These are phyloP conservation scores for Lycium barbarum DNA, from an alignment of 257 asterid species.

Conservation along the genomic window DNA sequence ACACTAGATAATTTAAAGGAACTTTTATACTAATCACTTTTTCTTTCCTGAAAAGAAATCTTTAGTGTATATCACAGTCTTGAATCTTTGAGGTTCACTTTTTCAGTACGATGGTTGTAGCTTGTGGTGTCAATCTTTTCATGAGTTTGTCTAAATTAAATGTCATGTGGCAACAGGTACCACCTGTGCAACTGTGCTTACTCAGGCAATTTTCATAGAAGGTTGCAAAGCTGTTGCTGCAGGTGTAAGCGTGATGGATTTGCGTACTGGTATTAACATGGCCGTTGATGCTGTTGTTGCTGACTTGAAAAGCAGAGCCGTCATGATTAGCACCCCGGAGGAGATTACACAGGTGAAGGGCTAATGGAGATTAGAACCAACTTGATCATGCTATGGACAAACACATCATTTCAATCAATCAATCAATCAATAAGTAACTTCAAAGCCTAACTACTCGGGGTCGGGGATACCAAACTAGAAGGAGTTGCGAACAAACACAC, in stretches of 20 bases:
- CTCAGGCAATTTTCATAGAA: slow-evolving; percentile 87
- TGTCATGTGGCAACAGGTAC: slow-evolving; percentile 66
- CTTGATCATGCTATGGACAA: slow-evolving; percentile 17
- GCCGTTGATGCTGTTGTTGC: slow-evolving; percentile 82
- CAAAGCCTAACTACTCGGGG: not conserved
- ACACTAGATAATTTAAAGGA: not conserved
- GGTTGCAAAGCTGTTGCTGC: slow-evolving; percentile 90
- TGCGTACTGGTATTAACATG: slow-evolving; percentile 84
- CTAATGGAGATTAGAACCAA: slow-evolving; percentile 20
- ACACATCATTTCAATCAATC: not conserved
- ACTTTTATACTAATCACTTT: not conserved
- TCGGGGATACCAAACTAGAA: not conserved
- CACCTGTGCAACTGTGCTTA: slow-evolving; percentile 91
- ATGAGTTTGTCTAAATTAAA: slow-evolving; percentile 29
- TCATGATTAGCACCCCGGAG: slow-evolving; percentile 90
- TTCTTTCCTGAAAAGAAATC: not conserved
- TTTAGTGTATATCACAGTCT: not conserved
- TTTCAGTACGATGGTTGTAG: not conserved
- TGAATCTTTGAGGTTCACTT: slow-evolving; percentile 12
- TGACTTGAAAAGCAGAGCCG: slow-evolving; percentile 81
- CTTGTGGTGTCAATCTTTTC: not conserved
- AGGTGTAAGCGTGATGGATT: slow-evolving; percentile 89
- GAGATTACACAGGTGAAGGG: slow-evolving; percentile 84
- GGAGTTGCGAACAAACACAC: not conserved
- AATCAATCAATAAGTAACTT: not conserved